Evolutionary conservation across 345 rosid genomes (phyloP).

Genomic region (Stellera chamaejasme): DNA sequence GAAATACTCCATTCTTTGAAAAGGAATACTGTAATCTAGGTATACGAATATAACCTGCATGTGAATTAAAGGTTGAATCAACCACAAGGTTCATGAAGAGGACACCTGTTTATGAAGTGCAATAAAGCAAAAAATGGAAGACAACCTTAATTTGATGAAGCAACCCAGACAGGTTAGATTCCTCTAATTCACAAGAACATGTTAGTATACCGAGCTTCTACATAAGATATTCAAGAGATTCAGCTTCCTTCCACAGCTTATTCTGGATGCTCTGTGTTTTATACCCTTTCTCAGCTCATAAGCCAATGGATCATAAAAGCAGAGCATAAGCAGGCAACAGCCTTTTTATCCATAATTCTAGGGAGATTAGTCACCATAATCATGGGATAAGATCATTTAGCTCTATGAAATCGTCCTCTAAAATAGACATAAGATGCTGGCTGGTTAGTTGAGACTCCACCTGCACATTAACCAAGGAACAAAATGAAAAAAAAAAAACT

Average conservation of each 20-base stretch:
- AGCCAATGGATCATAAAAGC: no score
- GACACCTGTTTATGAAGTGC: not conserved
- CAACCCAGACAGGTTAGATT: constrained; percentile 10
- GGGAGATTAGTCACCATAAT: constrained; percentile 8
- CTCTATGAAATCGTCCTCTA: constrained; percentile 35
- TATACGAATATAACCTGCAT: constrained; percentile 23
- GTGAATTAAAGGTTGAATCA: constrained; percentile 5
- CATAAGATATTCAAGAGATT: no score
- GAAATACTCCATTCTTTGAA: constrained; percentile 10
- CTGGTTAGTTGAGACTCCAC: constrained; percentile 17
- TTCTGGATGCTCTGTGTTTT: constrained; percentile 4
- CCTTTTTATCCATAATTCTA: constrained; percentile 5
- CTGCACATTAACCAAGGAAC: constrained; percentile 17
- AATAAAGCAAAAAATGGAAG: not conserved
- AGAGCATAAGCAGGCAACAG: not conserved
- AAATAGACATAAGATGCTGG: constrained; percentile 15
- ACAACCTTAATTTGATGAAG: constrained; percentile 21
- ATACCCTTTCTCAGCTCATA: not conserved
- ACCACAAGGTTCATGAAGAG: constrained; percentile 1
- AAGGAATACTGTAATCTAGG: constrained; percentile 9
- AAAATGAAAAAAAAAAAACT: not conserved
- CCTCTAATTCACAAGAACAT: constrained; percentile 13
- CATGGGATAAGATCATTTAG: constrained; percentile 31
- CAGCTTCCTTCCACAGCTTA: not conserved
- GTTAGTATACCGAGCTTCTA: constrained; percentile 5